phyloP scores from a whole-genome alignment of 495 filamentous ascomycete species.

The Endocarpon pusillum region DNA sequence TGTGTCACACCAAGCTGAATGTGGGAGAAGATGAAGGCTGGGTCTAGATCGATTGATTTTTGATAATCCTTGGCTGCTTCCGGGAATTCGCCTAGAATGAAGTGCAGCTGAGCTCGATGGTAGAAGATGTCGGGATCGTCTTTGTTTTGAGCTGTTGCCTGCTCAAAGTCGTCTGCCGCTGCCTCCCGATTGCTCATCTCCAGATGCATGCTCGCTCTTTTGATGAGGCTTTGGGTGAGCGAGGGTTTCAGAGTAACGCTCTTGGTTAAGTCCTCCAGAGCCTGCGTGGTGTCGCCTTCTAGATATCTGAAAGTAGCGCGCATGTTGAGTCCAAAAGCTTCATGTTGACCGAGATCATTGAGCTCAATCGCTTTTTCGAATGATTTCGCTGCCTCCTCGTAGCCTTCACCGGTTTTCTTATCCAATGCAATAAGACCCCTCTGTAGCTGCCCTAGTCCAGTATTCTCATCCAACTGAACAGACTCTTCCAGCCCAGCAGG shows the following conservation, averaged over 20 bases:
- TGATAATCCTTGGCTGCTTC: constrained; percentile 97
- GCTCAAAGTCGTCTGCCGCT: constrained; percentile 74
- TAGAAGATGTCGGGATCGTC: constrained; percentile 97
- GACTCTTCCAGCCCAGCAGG: constrained; percentile 71
- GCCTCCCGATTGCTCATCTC: constrained; percentile 80
- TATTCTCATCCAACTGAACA: constrained; percentile 55
- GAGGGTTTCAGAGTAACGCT: constrained; percentile 77
- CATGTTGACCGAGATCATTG: constrained; percentile 57
- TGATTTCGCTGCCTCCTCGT: constrained; percentile 65
- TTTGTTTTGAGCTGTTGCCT: constrained; percentile 68
- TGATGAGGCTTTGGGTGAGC: constrained; percentile 93
- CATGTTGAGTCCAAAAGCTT: constrained; percentile 88
- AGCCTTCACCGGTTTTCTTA: constrained; percentile 73
- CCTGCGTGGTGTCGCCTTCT: constrained; percentile 67
- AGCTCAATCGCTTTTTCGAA: constrained; percentile 81
- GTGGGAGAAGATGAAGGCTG: constrained; percentile 95
- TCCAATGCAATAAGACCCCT: constrained; percentile 64
- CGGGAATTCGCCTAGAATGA: constrained; percentile 84
- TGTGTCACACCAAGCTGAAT: constrained; percentile 98
- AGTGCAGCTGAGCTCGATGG: constrained; percentile 95
- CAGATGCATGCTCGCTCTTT: constrained; percentile 93
- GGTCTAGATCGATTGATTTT: constrained; percentile 93
- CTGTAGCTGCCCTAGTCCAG: constrained; percentile 69
- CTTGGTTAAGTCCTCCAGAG: constrained; percentile 70
- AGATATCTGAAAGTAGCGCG: constrained; percentile 91